phyloP scores from a whole-genome alignment of 805 yeast species.

The Ogataea neopini region DNA sequence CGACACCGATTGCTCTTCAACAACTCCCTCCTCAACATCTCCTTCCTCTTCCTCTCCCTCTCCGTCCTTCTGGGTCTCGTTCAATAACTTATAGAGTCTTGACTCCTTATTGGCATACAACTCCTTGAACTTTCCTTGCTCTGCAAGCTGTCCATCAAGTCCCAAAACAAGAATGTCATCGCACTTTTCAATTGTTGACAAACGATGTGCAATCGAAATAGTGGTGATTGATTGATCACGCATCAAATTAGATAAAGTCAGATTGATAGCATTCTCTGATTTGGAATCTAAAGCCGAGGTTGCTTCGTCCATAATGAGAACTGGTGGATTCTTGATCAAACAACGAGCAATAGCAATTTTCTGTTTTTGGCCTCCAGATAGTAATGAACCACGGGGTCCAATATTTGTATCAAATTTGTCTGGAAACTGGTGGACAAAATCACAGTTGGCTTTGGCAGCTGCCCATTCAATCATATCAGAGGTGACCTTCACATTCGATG shows the following conservation, averaged over 20 bases:
- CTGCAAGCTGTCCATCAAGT: conserved; percentile 72
- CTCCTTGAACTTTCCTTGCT: conserved; percentile 67
- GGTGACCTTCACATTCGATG: conserved; percentile 50
- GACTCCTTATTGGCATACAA: conserved; percentile 46
- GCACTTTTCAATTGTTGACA: conserved; percentile 83
- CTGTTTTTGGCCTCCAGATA: conserved; percentile 80
- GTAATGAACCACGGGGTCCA: conserved; percentile 70
- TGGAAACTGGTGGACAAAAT: conserved; percentile 74
- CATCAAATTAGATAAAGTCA: conserved; percentile 61
- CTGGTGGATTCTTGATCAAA: conserved; percentile 62
- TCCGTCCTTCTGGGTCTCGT: conserved; percentile 27
- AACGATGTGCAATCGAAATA: conserved; percentile 88
- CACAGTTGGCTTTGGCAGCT: conserved; percentile 70
- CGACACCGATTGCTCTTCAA: conserved; percentile 5
- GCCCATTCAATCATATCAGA: conserved; percentile 66
- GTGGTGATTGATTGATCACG: conserved; percentile 64
- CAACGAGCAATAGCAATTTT: conserved; percentile 77
- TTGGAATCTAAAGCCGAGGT: conserved; percentile 92
- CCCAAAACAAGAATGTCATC: conserved; percentile 82
- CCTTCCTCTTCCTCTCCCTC: conserved; percentile 15
- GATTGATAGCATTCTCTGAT: conserved; percentile 82
- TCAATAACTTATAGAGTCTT: conserved; percentile 34
- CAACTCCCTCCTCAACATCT: conserved; percentile 10
- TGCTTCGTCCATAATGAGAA: conserved; percentile 74
- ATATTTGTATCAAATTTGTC: conserved; percentile 79